Evolutionary conservation across 129 eudicot genomes (phyloP).

Genomic region (Ambrosia trifida): DNA sequence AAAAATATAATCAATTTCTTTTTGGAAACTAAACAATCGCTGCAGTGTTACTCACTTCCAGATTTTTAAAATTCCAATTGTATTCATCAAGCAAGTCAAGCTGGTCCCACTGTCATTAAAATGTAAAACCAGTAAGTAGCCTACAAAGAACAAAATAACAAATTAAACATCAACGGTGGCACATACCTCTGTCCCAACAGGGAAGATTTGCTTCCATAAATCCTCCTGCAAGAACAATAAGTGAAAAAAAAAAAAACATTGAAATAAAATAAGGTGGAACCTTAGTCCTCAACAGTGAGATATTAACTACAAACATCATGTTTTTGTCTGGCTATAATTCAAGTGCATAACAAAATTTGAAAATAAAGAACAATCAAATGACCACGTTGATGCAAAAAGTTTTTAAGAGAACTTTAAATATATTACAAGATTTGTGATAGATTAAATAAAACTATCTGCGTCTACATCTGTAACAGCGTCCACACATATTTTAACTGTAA

Average conservation of each 20-base stretch:
- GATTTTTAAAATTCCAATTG: constrained; percentile 85
- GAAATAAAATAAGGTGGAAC: not conserved
- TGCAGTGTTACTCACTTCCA: constrained; percentile 65
- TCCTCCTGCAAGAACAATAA: constrained; percentile 68
- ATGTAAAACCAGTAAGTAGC: constrained; percentile 11
- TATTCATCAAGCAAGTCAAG: constrained; percentile 80
- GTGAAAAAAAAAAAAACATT: not conserved
- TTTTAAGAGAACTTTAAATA: not conserved
- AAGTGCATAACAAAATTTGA: constrained; percentile 1
- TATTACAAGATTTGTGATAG: not conserved
- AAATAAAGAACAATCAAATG: not conserved
- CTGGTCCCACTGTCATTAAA: constrained; percentile 83
- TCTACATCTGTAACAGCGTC: not conserved
- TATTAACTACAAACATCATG: constrained; percentile 6
- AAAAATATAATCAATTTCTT: not conserved
- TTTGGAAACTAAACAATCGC: not conserved
- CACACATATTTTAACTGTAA: not conserved
- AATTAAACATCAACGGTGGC: constrained; percentile 1
- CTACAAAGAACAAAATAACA: not conserved
- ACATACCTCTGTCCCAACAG: constrained; percentile 96
- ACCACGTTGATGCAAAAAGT: too few relatives aligned
- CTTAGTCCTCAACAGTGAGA: not conserved
- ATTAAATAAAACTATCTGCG: not conserved
- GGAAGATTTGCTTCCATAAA: constrained; percentile 87
- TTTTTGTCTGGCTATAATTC: not conserved